phyloP scores from a whole-genome alignment of 108 stramenopile species.

The Nannochloropsis granulata region DNA sequence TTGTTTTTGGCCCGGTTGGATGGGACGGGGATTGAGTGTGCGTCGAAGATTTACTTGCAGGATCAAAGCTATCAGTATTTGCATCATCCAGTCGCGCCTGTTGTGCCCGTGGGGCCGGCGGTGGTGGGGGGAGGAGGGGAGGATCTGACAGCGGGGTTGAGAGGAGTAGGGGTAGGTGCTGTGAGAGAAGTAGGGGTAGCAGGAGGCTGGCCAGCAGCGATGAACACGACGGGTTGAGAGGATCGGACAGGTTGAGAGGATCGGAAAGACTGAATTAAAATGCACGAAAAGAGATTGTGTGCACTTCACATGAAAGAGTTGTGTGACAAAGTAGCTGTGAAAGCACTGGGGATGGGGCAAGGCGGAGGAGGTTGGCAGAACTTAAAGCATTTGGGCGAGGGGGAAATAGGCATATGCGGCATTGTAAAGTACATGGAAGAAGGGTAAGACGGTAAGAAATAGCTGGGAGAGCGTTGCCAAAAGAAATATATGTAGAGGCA shows the following conservation, averaged over 20 bases:
- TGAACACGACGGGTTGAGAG: not conserved
- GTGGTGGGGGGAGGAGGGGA: not conserved
- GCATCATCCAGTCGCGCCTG: constrained; percentile 6
- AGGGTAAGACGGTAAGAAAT: too few relatives aligned
- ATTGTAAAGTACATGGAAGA: too few relatives aligned
- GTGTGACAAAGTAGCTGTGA: too few relatives aligned
- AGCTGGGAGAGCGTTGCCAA: too few relatives aligned
- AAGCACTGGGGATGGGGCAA: too few relatives aligned
- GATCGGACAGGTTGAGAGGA: not conserved
- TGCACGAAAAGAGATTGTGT: not conserved
- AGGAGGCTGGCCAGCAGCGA: not conserved
- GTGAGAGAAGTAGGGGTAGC: not conserved
- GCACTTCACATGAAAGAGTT: too few relatives aligned
- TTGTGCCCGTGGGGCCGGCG: not conserved
- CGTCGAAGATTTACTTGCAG: constrained; percentile 37
- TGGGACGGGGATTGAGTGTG: constrained; percentile 29
- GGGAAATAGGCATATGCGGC: too few relatives aligned
- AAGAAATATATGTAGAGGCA: too few relatives aligned
- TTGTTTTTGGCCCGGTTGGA: constrained; percentile 10
- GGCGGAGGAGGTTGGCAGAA: too few relatives aligned
- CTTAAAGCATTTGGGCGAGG: too few relatives aligned
- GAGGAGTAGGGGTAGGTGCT: not conserved
- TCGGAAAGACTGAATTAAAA: not conserved
- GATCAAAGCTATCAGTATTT: constrained; percentile 48
- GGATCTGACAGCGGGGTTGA: too few relatives aligned